phyloP scores from a whole-genome alignment of 805 yeast genomes.

The Sugiyamaella chiloensis region DNA sequence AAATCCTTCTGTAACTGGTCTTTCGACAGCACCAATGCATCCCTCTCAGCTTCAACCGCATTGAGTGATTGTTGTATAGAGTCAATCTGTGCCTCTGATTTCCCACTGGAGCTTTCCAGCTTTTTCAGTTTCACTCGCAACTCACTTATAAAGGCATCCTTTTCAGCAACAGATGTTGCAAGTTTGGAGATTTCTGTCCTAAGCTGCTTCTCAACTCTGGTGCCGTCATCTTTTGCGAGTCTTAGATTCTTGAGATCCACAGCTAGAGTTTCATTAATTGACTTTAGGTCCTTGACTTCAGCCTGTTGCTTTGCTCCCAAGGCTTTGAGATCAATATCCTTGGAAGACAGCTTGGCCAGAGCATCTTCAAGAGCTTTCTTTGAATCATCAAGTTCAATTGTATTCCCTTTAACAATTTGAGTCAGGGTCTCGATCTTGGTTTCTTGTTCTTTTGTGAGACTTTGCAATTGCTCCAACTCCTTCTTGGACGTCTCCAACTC shows the following conservation, averaged over 20 bases:
- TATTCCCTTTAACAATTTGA: background rate
- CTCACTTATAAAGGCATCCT: conserved; percentile 43
- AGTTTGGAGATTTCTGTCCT: conserved; percentile 36
- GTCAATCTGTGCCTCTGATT: conserved; percentile 29
- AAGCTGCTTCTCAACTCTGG: conserved; percentile 10
- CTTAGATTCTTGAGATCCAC: conserved; percentile 4
- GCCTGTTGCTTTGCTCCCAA: background rate
- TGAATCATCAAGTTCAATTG: background rate
- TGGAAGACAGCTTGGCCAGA: background rate
- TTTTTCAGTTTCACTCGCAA: conserved; percentile 39
- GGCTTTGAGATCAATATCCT: background rate
- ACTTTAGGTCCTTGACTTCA: conserved; percentile 1
- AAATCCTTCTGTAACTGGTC: conserved; percentile 17
- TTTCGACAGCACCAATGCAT: background rate
- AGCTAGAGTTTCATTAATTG: conserved; percentile 5
- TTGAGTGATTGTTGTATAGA: conserved; percentile 14
- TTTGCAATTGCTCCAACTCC: background rate
- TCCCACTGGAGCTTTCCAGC: conserved; percentile 36
- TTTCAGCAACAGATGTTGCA: conserved; percentile 38
- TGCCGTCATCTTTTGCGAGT: background rate
- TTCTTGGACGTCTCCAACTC: background rate
- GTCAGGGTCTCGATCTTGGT: background rate
- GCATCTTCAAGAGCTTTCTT: background rate
- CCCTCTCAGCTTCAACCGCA: conserved; percentile 2
- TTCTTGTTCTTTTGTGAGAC: background rate